phyloP scores from a whole-genome alignment of 805 yeast species.

The Ogataea philodendri region DNA sequence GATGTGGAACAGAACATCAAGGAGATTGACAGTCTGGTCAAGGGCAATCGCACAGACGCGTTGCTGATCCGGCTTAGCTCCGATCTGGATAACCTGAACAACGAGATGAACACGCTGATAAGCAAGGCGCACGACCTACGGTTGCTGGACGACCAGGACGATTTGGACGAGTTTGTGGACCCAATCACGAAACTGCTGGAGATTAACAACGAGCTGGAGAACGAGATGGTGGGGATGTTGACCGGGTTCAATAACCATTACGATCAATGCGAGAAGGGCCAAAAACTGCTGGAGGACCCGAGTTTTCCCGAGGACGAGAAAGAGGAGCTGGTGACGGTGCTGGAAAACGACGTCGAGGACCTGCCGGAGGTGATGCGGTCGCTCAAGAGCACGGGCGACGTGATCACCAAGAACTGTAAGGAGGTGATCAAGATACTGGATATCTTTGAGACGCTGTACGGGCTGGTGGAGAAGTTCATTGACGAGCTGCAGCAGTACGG shows the following conservation, averaged over 20 bases:
- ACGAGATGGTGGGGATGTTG: slow-evolving; percentile 66
- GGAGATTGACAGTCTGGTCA: slow-evolving; percentile 30
- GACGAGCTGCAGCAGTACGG: slow-evolving; percentile 31
- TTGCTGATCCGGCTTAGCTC: slow-evolving; percentile 26
- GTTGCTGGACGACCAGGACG: slow-evolving; percentile 20
- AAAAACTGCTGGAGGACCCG: slow-evolving; percentile 36
- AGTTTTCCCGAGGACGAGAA: slow-evolving; percentile 31
- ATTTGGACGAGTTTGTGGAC: slow-evolving; percentile 15
- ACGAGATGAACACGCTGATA: slow-evolving; percentile 27
- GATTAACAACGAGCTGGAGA: slow-evolving; percentile 53
- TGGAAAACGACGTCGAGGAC: slow-evolving; percentile 53
- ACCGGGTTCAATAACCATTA: slow-evolving; percentile 77
- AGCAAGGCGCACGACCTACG: slow-evolving; percentile 26
- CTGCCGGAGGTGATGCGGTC: slow-evolving; percentile 54
- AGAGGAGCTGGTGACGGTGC: slow-evolving; percentile 42
- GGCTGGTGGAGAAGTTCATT: slow-evolving; percentile 20
- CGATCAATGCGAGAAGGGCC: slow-evolving; percentile 67
- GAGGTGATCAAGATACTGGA: slow-evolving; percentile 26
- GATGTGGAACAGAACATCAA: slow-evolving; percentile 31
- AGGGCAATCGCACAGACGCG: slow-evolving; percentile 29
- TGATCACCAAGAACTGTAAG: slow-evolving; percentile 30
- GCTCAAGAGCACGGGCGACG: slow-evolving; percentile 38
- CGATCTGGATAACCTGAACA: slow-evolving; percentile 26
- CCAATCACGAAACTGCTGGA: slow-evolving; percentile 28
- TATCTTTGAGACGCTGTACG: slow-evolving; percentile 22